Evolutionary conservation across 768 basidiomycete species (phyloP), one percentile per base, ranked within the genome.

Genomic region (Lactarius sp.): DNA sequence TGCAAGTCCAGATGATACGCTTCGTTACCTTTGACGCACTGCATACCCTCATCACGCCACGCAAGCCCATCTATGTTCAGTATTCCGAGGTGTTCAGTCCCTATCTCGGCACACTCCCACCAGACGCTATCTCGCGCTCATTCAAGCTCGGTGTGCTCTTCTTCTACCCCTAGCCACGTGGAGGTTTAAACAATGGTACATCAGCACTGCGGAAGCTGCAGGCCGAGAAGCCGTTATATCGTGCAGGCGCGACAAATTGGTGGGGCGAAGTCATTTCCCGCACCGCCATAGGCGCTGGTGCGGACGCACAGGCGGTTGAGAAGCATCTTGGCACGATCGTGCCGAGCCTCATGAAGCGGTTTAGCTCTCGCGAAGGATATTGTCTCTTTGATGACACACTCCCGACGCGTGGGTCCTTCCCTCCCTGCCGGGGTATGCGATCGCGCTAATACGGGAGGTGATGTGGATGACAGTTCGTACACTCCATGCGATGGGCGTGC

Each of bases 11-110:
- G 36, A 75, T 75, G 56, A 82, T 88, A 71, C 82, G 80, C 9
- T 75, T 90, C 7, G 85, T 91, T 52, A 84, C 87, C n/a, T 92
- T 93, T 68, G 91, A 93, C 69, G 84, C 84, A 1, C 75, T 92
- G 31, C 83, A 87, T 69, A 93, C 91, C n/a, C 77, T 91, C 6
- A 77, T 93, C 16, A 79, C 80, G 2, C 90, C 88, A 20, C 83
- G 88, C 6, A 74, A 74, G 39, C 88, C 91, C 3, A 80, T 93
- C 52, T 78, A 87, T 63, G 77, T 82, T 34, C 89, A 84, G 67
- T 82, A 88, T 70, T 79, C 86, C 0, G 80, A 84, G 65, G 80
- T 79, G 3, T 90, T 93, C 61, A 77, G 80, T 33, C 87, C 88
- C 0, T 85, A 81, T 71, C 74, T 92, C 1, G 90, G 88, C n/a